Base-by-base conservation (phyloP, 305 asterid genomes). In the Stenogyne calaminthoides region DNA sequence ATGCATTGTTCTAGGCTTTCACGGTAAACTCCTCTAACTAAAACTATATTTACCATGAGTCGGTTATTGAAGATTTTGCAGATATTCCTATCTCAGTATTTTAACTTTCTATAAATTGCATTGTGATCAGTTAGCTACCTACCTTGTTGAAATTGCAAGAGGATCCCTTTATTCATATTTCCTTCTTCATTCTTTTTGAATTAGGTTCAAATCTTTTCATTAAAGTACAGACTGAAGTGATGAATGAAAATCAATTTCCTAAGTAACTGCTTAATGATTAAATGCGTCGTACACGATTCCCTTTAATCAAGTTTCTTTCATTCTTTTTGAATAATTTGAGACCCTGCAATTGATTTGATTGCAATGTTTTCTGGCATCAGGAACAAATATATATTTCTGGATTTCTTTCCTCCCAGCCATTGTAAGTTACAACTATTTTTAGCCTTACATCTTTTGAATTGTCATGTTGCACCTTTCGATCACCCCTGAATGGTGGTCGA, bases 351-450 rank as follows among this genome's bases (percentile, higher is more conserved):
- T 44, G 46, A 25, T 25, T 25, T 25, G 29, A 25, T 25, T 66
- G 12, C 65, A 57, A 59, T 73, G 20, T 66, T 64, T 70, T 75
- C 34, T 52, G 80, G 55, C 69, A 46, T 77, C 81, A 93, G 98
- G 98, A 82, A 91, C 98, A 80, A 87, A 94, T 78, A 73, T 91
- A 73, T 94, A 94, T 86, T 90, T 91, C 80, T 91, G 98, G 98
- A 69, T 90, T 64, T 94, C 98, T 59, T 88, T 90, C 86, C 79
- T 84, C 70, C 98, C 97, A 2, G 76, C 91, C 39, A 73, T 86
- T 37, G 98, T 94, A 78, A 83, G 98, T 73, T 59, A 63, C 14
- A 44, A 29, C 29, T 46, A 36, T 29, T 32, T 71, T 54, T 49
- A 58, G 37, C 58, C 32, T 77, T 25, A 12, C 27, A 47, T 57